Conservation (phyloP, 2,329 filamentous ascomycete species). For the Cordyceps cicadae region DNA sequence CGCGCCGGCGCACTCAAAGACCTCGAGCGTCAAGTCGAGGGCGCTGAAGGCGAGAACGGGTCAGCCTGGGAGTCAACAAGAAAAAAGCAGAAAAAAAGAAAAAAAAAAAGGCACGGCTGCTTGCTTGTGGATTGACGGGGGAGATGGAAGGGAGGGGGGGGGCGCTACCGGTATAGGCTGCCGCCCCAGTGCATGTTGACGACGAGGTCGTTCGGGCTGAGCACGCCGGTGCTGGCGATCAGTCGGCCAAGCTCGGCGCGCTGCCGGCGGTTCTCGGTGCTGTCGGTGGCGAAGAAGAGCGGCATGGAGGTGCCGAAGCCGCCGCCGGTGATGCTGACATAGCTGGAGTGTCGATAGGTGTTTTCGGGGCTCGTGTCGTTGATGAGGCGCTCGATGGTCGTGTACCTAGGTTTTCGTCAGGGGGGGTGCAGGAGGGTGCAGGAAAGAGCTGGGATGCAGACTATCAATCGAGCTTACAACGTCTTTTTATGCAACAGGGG, state of each 20-base stretch:
- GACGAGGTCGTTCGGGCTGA: conserved; percentile 30
- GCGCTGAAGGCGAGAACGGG: too few relatives aligned
- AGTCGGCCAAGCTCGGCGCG: conserved; percentile 26
- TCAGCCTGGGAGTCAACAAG: too few relatives aligned
- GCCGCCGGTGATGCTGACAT: conserved; percentile 34
- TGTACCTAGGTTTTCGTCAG: conserved; percentile 23
- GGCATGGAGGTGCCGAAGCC: conserved; percentile 23
- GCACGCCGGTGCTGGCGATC: conserved; percentile 21
- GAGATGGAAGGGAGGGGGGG: too few relatives aligned
- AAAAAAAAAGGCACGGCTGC: too few relatives aligned
- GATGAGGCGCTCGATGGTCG: conserved; percentile 25
- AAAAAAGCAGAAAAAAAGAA: too few relatives aligned
- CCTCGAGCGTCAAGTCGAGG: conserved; percentile 31
- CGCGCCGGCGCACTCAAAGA: conserved; percentile 33
- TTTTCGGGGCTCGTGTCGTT: conserved; percentile 26
- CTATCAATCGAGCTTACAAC: conserved; percentile 15
- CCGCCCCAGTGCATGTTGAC: conserved; percentile 29
- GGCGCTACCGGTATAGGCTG: conserved; percentile 23
- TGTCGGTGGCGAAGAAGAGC: conserved; percentile 33
- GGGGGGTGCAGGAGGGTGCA: background rate
- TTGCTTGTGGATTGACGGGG: too few relatives aligned
- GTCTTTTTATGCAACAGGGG: conserved; percentile 18
- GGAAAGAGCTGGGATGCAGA: background rate
- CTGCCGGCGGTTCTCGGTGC: conserved; percentile 32
- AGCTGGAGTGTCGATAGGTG: conserved; percentile 28